Evolutionary conservation across 2,329 filamentous ascomycete genomes (phyloP).

Genomic region (Pezizomycotina sp.): DNA sequence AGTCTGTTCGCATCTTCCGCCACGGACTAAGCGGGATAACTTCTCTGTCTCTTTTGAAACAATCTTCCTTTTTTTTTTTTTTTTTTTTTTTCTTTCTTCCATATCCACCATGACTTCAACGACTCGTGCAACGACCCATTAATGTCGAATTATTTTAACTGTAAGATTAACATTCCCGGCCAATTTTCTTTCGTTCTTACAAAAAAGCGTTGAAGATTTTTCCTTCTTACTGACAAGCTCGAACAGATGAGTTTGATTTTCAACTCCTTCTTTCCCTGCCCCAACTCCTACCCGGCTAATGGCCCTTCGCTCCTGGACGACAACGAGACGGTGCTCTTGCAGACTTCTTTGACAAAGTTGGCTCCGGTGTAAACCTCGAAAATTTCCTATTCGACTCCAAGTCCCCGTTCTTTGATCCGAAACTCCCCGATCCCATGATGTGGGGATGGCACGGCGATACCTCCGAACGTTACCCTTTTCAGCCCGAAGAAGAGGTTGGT

Average conservation of each 20-base stretch:
- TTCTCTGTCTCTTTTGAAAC: neutral
- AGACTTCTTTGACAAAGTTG: constrained; percentile 41
- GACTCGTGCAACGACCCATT: no score
- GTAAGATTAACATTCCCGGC: no score
- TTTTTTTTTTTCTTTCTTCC: neutral
- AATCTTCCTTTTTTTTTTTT: neutral
- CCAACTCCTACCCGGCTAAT: constrained; percentile 34
- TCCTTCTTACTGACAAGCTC: constrained; percentile 15
- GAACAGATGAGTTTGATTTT: constrained; percentile 16
- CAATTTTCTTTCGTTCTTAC: no score
- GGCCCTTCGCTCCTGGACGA: constrained; percentile 50
- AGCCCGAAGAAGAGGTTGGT: no score
- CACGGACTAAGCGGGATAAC: neutral
- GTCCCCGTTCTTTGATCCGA: constrained; percentile 13
- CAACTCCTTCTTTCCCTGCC: constrained; percentile 6
- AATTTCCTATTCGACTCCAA: constrained; percentile 17
- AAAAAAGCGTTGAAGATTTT: constrained; percentile 7
- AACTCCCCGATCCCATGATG: constrained; percentile 19
- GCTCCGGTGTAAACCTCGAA: constrained; percentile 31
- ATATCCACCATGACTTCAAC: no score
- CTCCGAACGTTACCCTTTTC: constrained; percentile 11
- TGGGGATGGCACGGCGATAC: constrained; percentile 18
- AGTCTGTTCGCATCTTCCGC: no score
- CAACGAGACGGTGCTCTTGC: constrained; percentile 42
- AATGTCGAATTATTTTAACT: no score